phyloP scores from a whole-genome alignment of 257 asterid genomes.

The Primulina eburnea region DNA sequence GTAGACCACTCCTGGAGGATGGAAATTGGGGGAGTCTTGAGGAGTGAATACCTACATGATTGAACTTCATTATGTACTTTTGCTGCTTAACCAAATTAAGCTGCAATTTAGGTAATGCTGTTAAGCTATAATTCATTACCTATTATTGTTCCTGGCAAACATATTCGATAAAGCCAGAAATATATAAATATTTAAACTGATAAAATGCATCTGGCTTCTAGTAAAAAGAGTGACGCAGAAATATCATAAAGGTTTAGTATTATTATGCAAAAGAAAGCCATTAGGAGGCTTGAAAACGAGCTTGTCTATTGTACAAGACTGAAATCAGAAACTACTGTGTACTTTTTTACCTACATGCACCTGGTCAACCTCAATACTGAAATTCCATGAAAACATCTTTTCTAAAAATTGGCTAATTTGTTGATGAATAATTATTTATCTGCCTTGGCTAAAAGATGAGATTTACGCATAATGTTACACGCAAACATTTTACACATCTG shows the following conservation, averaged over 20 bases:
- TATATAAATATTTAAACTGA: not conserved
- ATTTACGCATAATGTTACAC: constrained; percentile 18
- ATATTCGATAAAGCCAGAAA: constrained; percentile 19
- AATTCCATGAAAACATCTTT: no score
- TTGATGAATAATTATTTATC: not conserved
- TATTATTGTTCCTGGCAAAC: constrained; percentile 13
- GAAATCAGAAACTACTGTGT: not conserved
- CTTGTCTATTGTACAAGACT: not conserved
- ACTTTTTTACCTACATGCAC: not conserved
- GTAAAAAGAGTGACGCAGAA: constrained; percentile 6
- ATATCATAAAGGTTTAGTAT: constrained; percentile 1
- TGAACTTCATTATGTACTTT: constrained; percentile 25
- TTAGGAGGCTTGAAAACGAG: constrained; percentile 18
- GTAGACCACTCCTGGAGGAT: constrained; percentile 93
- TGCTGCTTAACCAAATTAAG: constrained; percentile 26
- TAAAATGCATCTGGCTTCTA: constrained; percentile 6
- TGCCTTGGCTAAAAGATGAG: constrained; percentile 11
- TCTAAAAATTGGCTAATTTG: no score
- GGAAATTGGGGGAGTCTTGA: constrained; percentile 87
- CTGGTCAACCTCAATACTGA: not conserved
- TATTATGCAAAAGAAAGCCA: constrained; percentile 4
- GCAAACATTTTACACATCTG: constrained; percentile 30
- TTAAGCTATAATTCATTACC: constrained; percentile 18
- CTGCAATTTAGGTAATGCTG: constrained; percentile 35
- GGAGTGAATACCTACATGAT: constrained; percentile 43